Base-by-base conservation (phyloP, 1,284 basidiomycete genomes). In the Somion occarium region DNA sequence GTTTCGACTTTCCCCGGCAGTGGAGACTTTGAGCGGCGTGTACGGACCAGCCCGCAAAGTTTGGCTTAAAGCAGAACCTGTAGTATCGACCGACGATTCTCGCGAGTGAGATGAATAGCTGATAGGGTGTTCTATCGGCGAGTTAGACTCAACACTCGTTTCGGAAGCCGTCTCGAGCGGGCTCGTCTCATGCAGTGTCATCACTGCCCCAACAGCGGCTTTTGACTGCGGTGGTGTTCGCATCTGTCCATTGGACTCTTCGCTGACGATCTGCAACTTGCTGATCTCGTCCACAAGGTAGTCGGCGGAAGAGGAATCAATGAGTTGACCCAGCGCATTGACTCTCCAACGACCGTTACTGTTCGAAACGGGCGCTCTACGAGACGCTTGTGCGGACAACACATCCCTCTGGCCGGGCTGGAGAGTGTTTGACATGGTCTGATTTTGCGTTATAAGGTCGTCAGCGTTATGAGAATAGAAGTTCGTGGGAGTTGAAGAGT, bases 31-130 rank as follows among this genome's bases (percentile, higher is more conserved):
- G 56, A 82, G 65, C 52, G 77, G 71, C 49, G 74, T 70, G 52
- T 79, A 76, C 25, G 69, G 62, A 48, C 69, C 69, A 41, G 71
- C 73, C 49, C 83, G 71, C 58, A 85, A 67, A 25, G 75, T 77
- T 62, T 83, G 80, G 58, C 78, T 77, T 53, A 79, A 80, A 61
- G 74, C 76, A 4, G 78, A 84, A 42, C 73, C 71, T 18, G 80
- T 76, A 18, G 82, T 84, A 67, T 88, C 87, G 52, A 83, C 82
- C 11, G 88, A 89, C 20, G 86, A 87, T 46, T 82, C 88, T 51
- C 86, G 81, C 54, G 86, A 88, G 66, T 89, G 87, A 54, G 83
- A 81, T 13, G 61, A 54, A 38, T 79, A 73, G 50, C 68, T 75
- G 59, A 82, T 76, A 52, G 75, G 74, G 64, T 83, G 79, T 59